Base-by-base conservation (phyloP, 2,329 filamentous ascomycete genomes). In the Cladophialophora bantiana region DNA sequence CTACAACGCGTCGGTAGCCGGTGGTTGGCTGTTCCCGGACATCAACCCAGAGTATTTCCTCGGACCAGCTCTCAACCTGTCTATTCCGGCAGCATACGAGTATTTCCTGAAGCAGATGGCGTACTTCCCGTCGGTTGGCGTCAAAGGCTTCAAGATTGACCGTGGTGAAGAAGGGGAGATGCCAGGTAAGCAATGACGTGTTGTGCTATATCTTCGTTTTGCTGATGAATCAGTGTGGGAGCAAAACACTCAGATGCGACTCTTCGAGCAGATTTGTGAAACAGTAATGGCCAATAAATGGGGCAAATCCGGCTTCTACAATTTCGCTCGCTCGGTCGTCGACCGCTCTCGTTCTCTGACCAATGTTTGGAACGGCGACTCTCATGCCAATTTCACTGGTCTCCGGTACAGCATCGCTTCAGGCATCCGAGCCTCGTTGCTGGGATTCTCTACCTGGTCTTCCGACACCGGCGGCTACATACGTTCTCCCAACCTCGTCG, bases 271-370 rank as follows among this genome's bases (percentile, higher is more conserved):
- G 40, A 42, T 59, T 15, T 59, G 56, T n/a, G 56, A 32, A 31
- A 59, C 56, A 2, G 26, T 40, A 6, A 59, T 59, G 56, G 56
- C 20, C 56, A 59, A 42, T 15, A 59, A 59, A 59, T 59, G 56
- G 56, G 56, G 56, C 38, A 59, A 59, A n/a, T 42, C 36, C 26
- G 56, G 56, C 7, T 59, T 59, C 36, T 59, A 59, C 56, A 59
- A 48, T 31, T 59, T 59, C 26, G 56, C 56, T 12, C 56, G 56
- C 7, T 59, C 56, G 3, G 56, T 31, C 1, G 56, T 59, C 15
- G 56, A 59, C 42, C 56, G 56, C 12, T 59, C 56, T 12, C 56
- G 56, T 7, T 36, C 56, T 34, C 31, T 59, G 38, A 45, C 56
- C 20, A 59, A 59, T 34, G 32, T 59, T 32, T 59, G 56, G 56